Evolutionary conservation across 1,139 yeast species (phyloP).

Genomic region (Hansenula lynferdii): DNA sequence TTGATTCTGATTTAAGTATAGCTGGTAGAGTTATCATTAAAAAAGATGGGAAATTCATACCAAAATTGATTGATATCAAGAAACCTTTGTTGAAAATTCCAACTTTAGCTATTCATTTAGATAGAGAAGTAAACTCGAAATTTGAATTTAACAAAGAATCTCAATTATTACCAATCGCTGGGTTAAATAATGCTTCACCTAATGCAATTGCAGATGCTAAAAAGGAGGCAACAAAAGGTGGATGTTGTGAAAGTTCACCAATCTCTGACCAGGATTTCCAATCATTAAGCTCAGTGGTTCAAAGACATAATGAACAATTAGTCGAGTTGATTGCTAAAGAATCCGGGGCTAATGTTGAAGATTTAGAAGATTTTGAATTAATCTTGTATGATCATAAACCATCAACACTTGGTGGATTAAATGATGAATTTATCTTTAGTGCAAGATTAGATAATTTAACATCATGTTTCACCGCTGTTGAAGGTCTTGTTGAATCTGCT

Average conservation of each 20-base stretch:
- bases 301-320: constrained; percentile 73
- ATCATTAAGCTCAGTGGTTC: constrained; percentile 59
- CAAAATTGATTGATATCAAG: constrained; percentile 72
- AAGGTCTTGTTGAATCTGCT: constrained; percentile 59
- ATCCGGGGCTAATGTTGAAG: constrained; percentile 38
- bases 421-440: constrained; percentile 86
- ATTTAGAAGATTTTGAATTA: constrained; percentile 87
- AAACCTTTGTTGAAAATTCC: constrained; percentile 89
- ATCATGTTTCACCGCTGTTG: constrained; percentile 76
- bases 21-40: constrained; percentile 87
- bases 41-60: constrained; percentile 44
- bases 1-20: constrained; percentile 85
- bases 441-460: constrained; percentile 93
- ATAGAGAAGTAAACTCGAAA: constrained; percentile 69
- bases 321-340: constrained; percentile 67
- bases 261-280: constrained; percentile 52
- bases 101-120: constrained; percentile 89
- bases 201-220: constrained; percentile 28
- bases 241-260: constrained; percentile 38
- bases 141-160: constrained; percentile 90
- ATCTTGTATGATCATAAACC: constrained; percentile 83
- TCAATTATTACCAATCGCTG: constrained; percentile 83
- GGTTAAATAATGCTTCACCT: constrained; percentile 43
- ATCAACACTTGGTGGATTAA: constrained; percentile 79
- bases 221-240: constrained; percentile 16